A percentile compares a stretch with the other conserved stretches of the same genome.
phyloP scores from a whole-genome alignment of 352 stramenopile species.

The Phytopythium chamaehyphon region DNA sequence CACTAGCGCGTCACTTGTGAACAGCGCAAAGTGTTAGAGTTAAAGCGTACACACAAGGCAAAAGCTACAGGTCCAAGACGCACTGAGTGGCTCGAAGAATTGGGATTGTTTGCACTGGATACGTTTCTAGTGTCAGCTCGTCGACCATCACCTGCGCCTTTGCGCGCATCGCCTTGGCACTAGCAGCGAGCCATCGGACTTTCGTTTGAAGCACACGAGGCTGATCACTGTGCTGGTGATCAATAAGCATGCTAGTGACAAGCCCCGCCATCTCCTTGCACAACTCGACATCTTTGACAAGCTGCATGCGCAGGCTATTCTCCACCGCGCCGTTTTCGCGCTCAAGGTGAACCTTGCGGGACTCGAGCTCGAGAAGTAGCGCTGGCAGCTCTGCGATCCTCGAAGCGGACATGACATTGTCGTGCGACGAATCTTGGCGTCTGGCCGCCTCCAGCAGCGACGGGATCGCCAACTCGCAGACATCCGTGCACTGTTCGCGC shows the following conservation, averaged over 20 bases:
- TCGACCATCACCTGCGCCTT: conserved; percentile 24
- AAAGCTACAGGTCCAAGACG: not conserved
- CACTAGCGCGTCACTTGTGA: conserved; percentile 21
- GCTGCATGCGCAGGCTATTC: conserved; percentile 9
- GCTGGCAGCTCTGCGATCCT: conserved; percentile 27
- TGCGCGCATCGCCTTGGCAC: conserved; percentile 19
- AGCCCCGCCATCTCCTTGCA: conserved; percentile 17
- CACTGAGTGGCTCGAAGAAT: conserved; percentile 22
- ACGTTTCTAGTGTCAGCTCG: conserved; percentile 30
- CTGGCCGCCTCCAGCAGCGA: conserved; percentile 11
- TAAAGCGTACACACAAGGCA: not conserved
- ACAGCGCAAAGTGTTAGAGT: not conserved
- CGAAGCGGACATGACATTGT: conserved; percentile 5
- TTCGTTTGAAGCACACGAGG: conserved; percentile 25
- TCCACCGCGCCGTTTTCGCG: conserved; percentile 6
- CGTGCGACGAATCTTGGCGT: not conserved
- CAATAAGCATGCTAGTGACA: conserved; percentile 15
- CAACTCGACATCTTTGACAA: conserved; percentile 17
- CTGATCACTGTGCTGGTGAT: conserved; percentile 32
- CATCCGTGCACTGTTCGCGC: conserved; percentile 19
- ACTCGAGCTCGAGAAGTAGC: conserved; percentile 27
- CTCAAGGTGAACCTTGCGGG: conserved; percentile 11
- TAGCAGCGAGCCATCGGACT: conserved; percentile 22
- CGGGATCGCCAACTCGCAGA: conserved; percentile 32
- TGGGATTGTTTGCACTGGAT: conserved; percentile 13